Conservation (phyloP, 192 early-diverging fungal species). For the Coemansia guatemalensis region DNA sequence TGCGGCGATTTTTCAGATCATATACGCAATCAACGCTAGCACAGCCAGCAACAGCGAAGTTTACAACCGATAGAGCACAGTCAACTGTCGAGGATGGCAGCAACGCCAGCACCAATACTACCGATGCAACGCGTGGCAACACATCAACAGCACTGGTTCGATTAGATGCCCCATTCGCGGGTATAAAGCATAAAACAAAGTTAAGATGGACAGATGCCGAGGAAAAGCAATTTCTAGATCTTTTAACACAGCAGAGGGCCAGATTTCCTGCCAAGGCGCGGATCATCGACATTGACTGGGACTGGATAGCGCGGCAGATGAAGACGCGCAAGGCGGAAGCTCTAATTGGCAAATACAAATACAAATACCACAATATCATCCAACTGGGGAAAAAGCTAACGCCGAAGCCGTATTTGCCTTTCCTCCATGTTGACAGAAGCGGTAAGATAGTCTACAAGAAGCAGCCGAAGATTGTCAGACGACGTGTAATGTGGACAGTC, state of each 20-base stretch:
- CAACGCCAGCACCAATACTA: not conserved
- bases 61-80: not conserved
- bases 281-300: not conserved
- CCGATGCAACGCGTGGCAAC: not conserved
- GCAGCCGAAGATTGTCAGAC: not conserved
- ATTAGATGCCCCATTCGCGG: not conserved
- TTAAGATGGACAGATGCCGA: not conserved
- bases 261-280: not conserved
- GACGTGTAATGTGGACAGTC: constrained; percentile 16
- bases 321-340: not conserved
- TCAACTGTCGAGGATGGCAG: not conserved
- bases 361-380: not conserved
- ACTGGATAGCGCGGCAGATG: not conserved
- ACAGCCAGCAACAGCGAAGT: not conserved
- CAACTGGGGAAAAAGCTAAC: not conserved
- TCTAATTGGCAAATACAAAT: not conserved
- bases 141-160: not conserved
- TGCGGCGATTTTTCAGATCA: not conserved
- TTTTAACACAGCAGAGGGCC: not conserved
- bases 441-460: not conserved
- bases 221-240: not conserved
- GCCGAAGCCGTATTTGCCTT: not conserved
- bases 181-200: not conserved
- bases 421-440: not conserved
- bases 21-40: not conserved